Evolutionary conservation across 2,329 filamentous ascomycete genomes (phyloP).

Genomic region (Coniochaeta sp.): DNA sequence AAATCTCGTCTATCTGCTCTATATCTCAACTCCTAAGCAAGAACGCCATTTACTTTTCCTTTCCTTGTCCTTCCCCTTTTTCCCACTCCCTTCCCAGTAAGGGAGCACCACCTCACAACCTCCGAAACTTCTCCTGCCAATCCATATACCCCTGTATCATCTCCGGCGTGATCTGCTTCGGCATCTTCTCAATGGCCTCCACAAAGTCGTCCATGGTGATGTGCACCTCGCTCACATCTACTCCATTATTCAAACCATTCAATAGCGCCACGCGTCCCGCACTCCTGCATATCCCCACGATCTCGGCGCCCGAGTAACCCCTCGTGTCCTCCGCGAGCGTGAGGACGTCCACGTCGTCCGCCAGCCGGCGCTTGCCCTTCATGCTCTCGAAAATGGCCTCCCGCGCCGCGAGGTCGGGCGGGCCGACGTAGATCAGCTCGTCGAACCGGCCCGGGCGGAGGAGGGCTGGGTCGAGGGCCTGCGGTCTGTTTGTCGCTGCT

Average conservation of each 20-base stretch:
- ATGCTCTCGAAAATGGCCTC: slow-evolving; percentile 69
- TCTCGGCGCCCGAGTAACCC: slow-evolving; percentile 81
- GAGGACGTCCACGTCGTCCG: slow-evolving; percentile 56
- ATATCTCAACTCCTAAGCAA: too few relatives aligned
- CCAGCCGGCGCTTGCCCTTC: slow-evolving; percentile 52
- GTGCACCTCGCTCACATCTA: slow-evolving; percentile 20
- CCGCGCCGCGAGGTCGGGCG: slow-evolving; percentile 66
- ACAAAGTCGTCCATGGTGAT: slow-evolving; percentile 27
- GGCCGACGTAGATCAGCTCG: slow-evolving; percentile 76
- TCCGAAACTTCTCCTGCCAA: slow-evolving; percentile 19
- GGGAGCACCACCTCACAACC: not conserved
- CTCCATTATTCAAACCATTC: slow-evolving; percentile 13
- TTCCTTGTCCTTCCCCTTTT: too few relatives aligned
- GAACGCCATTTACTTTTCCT: too few relatives aligned
- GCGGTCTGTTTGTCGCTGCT: slow-evolving; percentile 86
- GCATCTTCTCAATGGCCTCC: slow-evolving; percentile 19
- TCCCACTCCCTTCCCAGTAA: too few relatives aligned
- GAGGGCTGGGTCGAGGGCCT: slow-evolving; percentile 77
- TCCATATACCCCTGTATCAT: slow-evolving; percentile 27
- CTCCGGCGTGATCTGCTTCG: slow-evolving; percentile 29
- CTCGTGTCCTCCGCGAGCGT: slow-evolving; percentile 59
- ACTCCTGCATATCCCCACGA: slow-evolving; percentile 47
- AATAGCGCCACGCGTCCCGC: slow-evolving; percentile 37
- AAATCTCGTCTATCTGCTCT: too few relatives aligned
- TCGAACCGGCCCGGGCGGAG: slow-evolving; percentile 83